phyloP scores from a whole-genome alignment of 1,139 yeast species.

The Yamadazyma friedrichii region DNA sequence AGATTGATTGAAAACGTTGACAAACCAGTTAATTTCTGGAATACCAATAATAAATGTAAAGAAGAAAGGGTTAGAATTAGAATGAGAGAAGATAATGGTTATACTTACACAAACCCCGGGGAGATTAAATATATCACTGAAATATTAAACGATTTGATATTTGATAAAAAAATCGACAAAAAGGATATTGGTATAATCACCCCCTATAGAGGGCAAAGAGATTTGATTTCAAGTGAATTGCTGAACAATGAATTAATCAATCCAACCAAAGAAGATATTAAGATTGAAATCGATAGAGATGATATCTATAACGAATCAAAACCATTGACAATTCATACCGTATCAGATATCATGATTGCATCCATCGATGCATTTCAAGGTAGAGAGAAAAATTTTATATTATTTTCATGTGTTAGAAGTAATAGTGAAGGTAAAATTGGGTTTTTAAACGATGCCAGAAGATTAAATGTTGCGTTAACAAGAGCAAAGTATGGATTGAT shows the following conservation, averaged over 20 bases:
- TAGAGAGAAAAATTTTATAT: constrained; percentile 57
- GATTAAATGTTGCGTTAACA: constrained; percentile 63
- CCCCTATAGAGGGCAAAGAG: constrained; percentile 74
- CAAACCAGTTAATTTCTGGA: constrained; percentile 55
- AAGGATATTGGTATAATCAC: constrained; percentile 64
- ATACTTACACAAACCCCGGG: constrained; percentile 51
- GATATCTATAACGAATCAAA: constrained; percentile 50
- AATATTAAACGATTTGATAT: constrained; percentile 47
- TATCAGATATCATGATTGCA: constrained; percentile 67
- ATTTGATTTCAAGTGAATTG: constrained; percentile 50
- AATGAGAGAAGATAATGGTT: constrained; percentile 50
- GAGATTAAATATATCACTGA: constrained; percentile 51
- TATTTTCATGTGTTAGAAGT: constrained; percentile 62
- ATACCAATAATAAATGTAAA: constrained; percentile 39
- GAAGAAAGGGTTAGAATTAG: constrained; percentile 48
- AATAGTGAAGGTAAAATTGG: constrained; percentile 53
- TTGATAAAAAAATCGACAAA: constrained; percentile 51
- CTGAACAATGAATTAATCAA: constrained; percentile 54
- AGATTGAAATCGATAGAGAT: constrained; percentile 55
- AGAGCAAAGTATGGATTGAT: constrained; percentile 60
- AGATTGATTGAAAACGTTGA: constrained; percentile 40
- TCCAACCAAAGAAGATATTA: constrained; percentile 49
- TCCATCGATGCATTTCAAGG: constrained; percentile 71
- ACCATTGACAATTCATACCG: constrained; percentile 57
- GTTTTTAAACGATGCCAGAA: constrained; percentile 54